These are phyloP conservation scores for Otatea glauca DNA, from an alignment of 176 grass and related monocot species.

Conservation along the genomic window DNA sequence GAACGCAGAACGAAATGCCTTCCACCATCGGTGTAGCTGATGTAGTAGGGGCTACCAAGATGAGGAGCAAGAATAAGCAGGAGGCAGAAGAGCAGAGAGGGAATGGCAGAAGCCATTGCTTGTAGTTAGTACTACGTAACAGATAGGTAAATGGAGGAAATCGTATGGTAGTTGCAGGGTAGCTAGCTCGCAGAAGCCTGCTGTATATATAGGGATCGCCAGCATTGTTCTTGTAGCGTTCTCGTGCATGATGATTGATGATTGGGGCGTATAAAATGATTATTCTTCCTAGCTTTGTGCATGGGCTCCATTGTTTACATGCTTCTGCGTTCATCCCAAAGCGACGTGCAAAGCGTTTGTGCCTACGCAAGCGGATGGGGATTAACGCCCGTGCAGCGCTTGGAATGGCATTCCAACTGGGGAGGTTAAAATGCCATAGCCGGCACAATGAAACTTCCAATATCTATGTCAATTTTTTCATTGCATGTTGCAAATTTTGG, in stretches of 20 bases:
- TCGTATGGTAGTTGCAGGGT: background rate
- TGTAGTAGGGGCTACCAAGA: background rate
- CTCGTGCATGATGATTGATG: background rate
- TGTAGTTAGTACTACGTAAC: no score
- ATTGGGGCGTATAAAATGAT: background rate
- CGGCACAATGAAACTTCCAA: no score
- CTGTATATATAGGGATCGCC: background rate
- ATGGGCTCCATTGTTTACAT: background rate
- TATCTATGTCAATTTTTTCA: no score
- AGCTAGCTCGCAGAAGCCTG: background rate
- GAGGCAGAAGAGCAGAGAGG: background rate
- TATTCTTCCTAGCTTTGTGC: background rate
- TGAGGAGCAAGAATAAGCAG: background rate
- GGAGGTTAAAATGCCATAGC: no score
- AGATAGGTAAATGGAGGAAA: no score
- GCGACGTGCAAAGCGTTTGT: background rate
- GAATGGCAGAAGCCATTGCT: background rate
- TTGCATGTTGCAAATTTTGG: no score
- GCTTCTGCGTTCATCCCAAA: conserved; percentile 20
- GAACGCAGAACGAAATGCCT: background rate
- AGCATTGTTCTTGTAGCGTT: conserved; percentile 27
- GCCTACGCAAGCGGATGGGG: background rate
- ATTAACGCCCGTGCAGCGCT: background rate
- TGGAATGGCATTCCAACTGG: background rate
- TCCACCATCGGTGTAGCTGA: conserved; percentile 17